phyloP scores from a whole-genome alignment of 371 early-diverging fungal species.

The Mucor velutinosus region DNA sequence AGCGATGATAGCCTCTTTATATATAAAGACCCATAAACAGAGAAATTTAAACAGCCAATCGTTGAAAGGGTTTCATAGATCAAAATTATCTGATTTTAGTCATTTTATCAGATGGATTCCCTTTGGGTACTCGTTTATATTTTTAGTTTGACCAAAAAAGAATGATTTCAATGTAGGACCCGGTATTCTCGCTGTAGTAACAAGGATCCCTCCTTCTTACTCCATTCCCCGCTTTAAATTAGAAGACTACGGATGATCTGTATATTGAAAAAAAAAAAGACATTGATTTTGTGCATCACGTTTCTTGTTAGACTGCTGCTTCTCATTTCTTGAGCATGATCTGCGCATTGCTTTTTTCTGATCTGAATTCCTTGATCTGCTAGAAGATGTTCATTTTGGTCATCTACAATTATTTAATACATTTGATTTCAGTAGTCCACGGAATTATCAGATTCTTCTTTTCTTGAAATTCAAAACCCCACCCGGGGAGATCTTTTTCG shows the following conservation, averaged over 20 bases:
- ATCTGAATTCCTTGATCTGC: not conserved
- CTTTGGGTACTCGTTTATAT: not conserved
- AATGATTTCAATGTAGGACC: constrained; percentile 2
- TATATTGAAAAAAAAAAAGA: not conserved
- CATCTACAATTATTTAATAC: not conserved
- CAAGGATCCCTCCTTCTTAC: not conserved
- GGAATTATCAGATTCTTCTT: not conserved
- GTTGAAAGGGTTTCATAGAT: not conserved
- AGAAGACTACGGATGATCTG: not conserved
- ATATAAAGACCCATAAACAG: constrained; percentile 3
- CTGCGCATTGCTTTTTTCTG: not conserved
- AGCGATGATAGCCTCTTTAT: not conserved
- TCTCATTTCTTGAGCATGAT: not conserved
- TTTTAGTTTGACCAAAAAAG: not conserved
- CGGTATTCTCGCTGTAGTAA: not conserved
- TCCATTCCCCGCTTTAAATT: not conserved
- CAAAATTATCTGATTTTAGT: constrained; percentile 7
- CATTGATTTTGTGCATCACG: not conserved
- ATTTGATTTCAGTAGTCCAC: not conserved
- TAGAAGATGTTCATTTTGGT: not conserved
- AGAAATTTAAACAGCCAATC: not conserved
- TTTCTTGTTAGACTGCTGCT: not conserved
- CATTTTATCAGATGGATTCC: constrained; percentile 7
- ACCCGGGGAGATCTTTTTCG: not conserved
- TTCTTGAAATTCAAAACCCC: not conserved